Evolutionary conservation across 2,329 filamentous ascomycete species (phyloP), one percentile per base, ranked within the genome.

Genomic region (Hirsutella thompsonii): DNA sequence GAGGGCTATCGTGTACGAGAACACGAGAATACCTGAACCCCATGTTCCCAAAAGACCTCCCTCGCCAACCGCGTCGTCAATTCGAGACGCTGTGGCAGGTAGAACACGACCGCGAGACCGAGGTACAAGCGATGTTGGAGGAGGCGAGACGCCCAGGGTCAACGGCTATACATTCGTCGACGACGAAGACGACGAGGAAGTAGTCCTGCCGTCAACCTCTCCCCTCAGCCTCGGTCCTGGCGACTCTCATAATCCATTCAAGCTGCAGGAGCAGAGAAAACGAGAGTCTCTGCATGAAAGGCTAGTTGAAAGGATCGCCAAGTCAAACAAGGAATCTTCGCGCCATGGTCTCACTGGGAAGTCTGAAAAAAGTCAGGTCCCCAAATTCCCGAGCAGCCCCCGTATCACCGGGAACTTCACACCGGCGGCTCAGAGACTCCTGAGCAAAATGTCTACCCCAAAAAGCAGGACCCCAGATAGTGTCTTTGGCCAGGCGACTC

Each of bases 161-260:
- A 94, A 93, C 47, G 92, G 92, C 1, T 98, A 95, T 58, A 76
- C 87, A 0, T 96, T 94, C 60, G 89, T 98, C 29, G 88, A 94
- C 50, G 83, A 83, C 38, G 70, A 74, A 33, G 73, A 75, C 0
- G 70, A 70, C 14, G 64, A 66, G 14, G 50, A 54, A 2, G 52
- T 58, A 8, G n/a, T 41, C 5, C 20, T 41, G 8, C 30, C 35
- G 9, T 32, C 52, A 11, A 46, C 56, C 36, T 61, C 67, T n/a
- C 47, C 64, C 46, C 69, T 82, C 52, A 62, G 79, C 41, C 63
- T 83, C 8, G 72, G 77, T 1, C 65, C 72, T 9, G 70, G 73
- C 13, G 71, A 79, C 52, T 60, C 73, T n/a, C 75, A 74, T 1
- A 93, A 83, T 48, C 88, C 86, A 0, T 96, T 96, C 60, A 79